Evolutionary conservation across 805 yeast species (phyloP), one percentile per base, ranked within the genome.

Genomic region (Suhomyces pyralidae): DNA sequence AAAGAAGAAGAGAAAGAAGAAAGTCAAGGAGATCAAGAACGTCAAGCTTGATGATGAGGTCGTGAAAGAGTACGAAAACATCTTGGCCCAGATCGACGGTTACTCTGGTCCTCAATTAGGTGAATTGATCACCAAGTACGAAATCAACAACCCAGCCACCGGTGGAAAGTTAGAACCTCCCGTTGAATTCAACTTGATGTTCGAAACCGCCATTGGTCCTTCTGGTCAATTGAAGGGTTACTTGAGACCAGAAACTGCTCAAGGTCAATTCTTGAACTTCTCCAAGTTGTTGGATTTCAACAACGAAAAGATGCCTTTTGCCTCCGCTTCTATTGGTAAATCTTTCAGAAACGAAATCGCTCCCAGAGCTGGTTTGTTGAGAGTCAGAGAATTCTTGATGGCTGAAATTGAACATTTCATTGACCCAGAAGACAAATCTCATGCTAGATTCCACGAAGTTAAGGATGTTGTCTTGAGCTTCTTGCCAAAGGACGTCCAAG

Each of bases 331-430:
- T 38, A 90, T 94, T 66, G 99, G 99, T 69, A 94, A 94, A 75
- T 92, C 98, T 12, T 94, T 94, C 82, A 88, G 99, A 80, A 94
- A 94, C 74, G 99, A 94, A 79, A 94, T 94, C 66, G 90, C 97
- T 47, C 99, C 99, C 63, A 86, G 99, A 74, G 89, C 98, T 25
- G 99, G 99, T 63, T 80, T 94, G 62, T 81, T 94, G 70, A 88
- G 99, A 77, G 99, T 96, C 53, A 90, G 99, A 76, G 99, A 94
- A 79, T 94, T 94, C 72, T 79, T 94, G 69, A 94, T 94, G 99
- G 99, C 98, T 54, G 99, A 94, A 81, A 92, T 94, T 68, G 99
- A 94, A 78, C 99, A 94, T 75, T 94, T 83, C 67, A 97, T 96
- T 60, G 99, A 94, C 70, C 99, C 99, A 54, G 76, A 77, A 46